Base-by-base conservation (phyloP, 495 filamentous ascomycete genomes). In the Daldinia decipiens region DNA sequence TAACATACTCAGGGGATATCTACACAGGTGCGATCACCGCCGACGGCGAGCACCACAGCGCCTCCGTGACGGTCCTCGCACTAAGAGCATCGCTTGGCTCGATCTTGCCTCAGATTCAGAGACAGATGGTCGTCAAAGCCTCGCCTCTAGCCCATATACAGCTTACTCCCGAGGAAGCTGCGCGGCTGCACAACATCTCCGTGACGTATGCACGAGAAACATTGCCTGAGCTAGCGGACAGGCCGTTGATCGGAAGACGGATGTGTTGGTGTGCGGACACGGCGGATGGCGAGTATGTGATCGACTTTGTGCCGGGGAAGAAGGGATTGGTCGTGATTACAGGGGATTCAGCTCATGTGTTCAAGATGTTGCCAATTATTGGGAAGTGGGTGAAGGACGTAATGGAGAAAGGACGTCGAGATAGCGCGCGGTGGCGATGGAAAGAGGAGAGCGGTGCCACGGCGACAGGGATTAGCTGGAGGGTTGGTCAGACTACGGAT, bases 221-320 rank as follows among this genome's bases (percentile, higher is more conserved):
- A 21, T 70, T 88, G 5, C 87, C 86, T 0, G 65, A 68, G 13
- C 73, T 88, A 21, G 81, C 82, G 7, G 79, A 85, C 26, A 71
- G 84, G n/a, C 84, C 83, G 13, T 70, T 88, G 19, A 81, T 86
- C 17, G 67, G 79, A 34, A 80, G 79, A 55, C 78, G 72, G 26
- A 70, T 89, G 26, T 90, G 87, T 66, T 90, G 87, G 86, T 87
- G 84, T 74, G 83, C 82, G 15, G 86, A 87, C 70, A 84, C 82
- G 24, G 81, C 78, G 27, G 86, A 88, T 71, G 84, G 84, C 29
- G 82, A 88, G 17, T 87, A 84, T 63, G 79, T 87, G 43, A 83
- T 89, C 11, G 86, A 88, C 60, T 85, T 81, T 56, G 81, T 87
- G 19, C 87, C 87, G 0, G 73, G 75, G 3, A 82, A 74, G 39